Base-by-base conservation (phyloP, 306 rosid genomes). In the Crotalaria pallida region DNA sequence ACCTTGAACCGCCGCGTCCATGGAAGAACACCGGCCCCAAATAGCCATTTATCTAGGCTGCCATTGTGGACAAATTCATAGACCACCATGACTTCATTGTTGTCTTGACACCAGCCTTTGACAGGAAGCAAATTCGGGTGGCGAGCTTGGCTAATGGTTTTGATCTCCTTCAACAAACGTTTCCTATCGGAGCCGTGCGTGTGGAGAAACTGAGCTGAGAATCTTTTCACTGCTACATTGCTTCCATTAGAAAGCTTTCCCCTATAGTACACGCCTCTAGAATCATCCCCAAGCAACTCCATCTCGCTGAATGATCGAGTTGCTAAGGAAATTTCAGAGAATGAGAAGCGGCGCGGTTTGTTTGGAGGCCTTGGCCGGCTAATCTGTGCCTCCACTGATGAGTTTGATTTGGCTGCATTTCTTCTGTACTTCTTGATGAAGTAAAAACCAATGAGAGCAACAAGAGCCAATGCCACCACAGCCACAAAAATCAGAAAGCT, bases 1-100 rank as follows among this genome's bases (percentile, higher is more conserved):
- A 80, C 95, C 75, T 88, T 87, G 59, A 87, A 76, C 6, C 93
- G 66, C 17, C 93, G 78, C 0, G 89, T 90, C 93, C 96, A 90
- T 1, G 96, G 91, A 71, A 90, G 89, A 58, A 90, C 88, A 0
- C 93, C 93, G 1, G 78, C 89, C 4, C 93, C 93, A 10, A 84
- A 90, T 4, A 90, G 68, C 96, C 96, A 90, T 47, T 87, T 90
- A 15, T 90, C 93, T 3, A 90, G 79, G 78, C 96, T 79, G 12
- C 91, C 93, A 62, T 90, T 90, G 3, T 82, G 82, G 48, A 78
- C 79, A 53, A 90, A 90, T 21, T 90, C 96, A 58, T 82, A 90
- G 13, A 82, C 82, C 45, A 81, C 89, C 74, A 85, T 85, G 62
- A 75, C 52, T 62, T 89, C 88, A 6, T 77, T 73, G 18, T 77